Base-by-base conservation (phyloP, 768 basidiomycete species). In the Auricularia sp. region DNA sequence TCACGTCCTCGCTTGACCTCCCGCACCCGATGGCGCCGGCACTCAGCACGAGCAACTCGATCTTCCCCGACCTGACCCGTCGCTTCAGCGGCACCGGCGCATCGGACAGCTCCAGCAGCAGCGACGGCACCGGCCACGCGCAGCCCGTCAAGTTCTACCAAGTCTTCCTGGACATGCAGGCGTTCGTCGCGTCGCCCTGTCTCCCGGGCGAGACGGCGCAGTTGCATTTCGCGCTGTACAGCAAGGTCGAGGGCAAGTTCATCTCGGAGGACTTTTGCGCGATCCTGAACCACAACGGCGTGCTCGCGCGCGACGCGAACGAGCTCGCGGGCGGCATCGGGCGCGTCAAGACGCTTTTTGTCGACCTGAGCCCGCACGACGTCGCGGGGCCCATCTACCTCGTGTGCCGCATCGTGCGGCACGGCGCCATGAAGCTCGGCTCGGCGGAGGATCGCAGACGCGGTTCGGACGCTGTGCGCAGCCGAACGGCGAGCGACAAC, bases 231-330 rank as follows among this genome's bases (percentile, higher is more conserved):
- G 94, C 93, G 11, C 81, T 98, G 6, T 98, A 90, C 81, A 90
- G 88, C 75, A 88, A 90, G 71, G 82, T 83, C 62, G 90, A 89
- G 62, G 82, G 82, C 3, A 88, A 90, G 62, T 98, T 95, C 73
- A 83, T 98, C 51, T 94, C 94, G 0, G 96, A 98, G 75, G 96
- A 98, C 11, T 96, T 89, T 70, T 94, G 89, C 71, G 87, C 85
- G 10, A 78, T 96, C 54, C 81, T 98, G 11, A 95, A 96, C 74
- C 91, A 95, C 75, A 92, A 96, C 64, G 96, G 96, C 4, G 89
- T 89, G 24, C 81, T 89, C 21, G 83, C 89, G n/a, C 85, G 90
- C 10, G 87, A 94, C 70, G 39, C 65, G 24, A 37, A 67, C 16
- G 62, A 66, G 42, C 59, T 63, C 21, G 39, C 16, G 16, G 37